Conservation (phyloP, 2,329 filamentous ascomycete species). For the Coniosporium tulheliwenetii region DNA sequence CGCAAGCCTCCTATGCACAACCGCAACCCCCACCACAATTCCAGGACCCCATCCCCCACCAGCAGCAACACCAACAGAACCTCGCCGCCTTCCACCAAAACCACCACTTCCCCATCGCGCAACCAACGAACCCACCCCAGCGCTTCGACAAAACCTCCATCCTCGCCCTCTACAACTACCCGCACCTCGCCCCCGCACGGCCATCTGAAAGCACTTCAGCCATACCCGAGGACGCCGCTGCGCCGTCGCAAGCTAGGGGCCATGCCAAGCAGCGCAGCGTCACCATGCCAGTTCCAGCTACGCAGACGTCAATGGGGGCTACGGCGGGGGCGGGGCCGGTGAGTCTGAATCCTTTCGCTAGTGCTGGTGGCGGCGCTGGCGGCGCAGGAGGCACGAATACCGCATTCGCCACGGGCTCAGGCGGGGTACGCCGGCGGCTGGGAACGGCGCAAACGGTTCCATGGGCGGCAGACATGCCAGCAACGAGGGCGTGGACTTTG, state of each 20-base stretch:
- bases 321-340: conserved; percentile 14
- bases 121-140: conserved; percentile 14
- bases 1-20: conserved; percentile 20
- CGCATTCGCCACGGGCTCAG: conserved; percentile 8
- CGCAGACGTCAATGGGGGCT: neutral
- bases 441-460: conserved; percentile 7
- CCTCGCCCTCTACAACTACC: conserved; percentile 56
- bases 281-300: conserved; percentile 17
- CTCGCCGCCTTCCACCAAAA: too few relatives aligned
- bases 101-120: too few relatives aligned
- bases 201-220: conserved; percentile 18
- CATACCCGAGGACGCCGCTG: conserved; percentile 12
- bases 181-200: conserved; percentile 33
- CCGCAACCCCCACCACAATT: conserved; percentile 5
- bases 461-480: conserved; percentile 33
- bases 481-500: conserved; percentile 53
- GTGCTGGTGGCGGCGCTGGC: conserved; percentile 7
- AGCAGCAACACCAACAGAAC: conserved; percentile 16
- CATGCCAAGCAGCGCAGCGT: conserved; percentile 15
- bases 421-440: conserved; percentile 7
- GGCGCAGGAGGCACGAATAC: conserved; percentile 8
- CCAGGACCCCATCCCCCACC: neutral
- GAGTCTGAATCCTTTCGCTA: conserved; percentile 42
- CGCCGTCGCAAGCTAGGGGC: conserved; percentile 9
- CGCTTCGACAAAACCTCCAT: conserved; percentile 58